Percentiles rank a stretch among this genome's conserved stretches.
phyloP scores from a whole-genome alignment of 768 basidiomycete species.

The Russula emetica region DNA sequence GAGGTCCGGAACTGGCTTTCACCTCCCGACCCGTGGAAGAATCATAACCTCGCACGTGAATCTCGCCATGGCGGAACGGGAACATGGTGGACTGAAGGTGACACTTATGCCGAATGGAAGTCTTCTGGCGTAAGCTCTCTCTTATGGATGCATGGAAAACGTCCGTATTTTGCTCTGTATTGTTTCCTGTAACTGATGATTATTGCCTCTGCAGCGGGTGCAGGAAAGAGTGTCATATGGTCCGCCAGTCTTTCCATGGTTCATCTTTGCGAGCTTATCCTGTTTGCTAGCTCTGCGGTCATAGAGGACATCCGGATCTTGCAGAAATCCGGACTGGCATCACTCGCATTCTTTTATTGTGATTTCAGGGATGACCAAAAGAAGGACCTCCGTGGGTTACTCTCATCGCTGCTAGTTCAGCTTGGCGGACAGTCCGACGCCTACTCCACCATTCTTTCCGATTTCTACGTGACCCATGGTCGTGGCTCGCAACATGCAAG shows the following conservation, averaged over 20 bases:
- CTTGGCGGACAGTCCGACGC: background rate
- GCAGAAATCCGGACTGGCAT: background rate
- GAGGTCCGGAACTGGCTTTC: constrained; percentile 5
- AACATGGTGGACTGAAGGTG: background rate
- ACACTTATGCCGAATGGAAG: constrained; percentile 2
- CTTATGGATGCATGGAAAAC: constrained; percentile 12
- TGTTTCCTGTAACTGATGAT: background rate
- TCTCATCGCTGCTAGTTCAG: constrained; percentile 5
- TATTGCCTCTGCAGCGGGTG: background rate
- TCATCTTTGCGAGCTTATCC: background rate
- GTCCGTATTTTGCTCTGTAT: background rate
- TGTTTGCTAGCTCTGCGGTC: background rate
- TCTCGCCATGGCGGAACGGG: background rate
- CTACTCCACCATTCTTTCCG: background rate
- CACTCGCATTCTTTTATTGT: constrained; percentile 8
- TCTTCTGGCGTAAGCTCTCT: background rate
- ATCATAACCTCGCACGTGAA: background rate
- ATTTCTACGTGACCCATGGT: constrained; percentile 4
- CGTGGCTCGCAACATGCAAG: background rate
- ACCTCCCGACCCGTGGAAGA: constrained; percentile 12
- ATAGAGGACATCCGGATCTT: background rate
- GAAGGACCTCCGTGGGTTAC: background rate
- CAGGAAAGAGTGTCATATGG: constrained; percentile 8
- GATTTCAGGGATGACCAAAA: constrained; percentile 11
- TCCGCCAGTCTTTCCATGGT: background rate